phyloP scores from a whole-genome alignment of 306 rosid species.

The Amphicarpaea edgeworthii region DNA sequence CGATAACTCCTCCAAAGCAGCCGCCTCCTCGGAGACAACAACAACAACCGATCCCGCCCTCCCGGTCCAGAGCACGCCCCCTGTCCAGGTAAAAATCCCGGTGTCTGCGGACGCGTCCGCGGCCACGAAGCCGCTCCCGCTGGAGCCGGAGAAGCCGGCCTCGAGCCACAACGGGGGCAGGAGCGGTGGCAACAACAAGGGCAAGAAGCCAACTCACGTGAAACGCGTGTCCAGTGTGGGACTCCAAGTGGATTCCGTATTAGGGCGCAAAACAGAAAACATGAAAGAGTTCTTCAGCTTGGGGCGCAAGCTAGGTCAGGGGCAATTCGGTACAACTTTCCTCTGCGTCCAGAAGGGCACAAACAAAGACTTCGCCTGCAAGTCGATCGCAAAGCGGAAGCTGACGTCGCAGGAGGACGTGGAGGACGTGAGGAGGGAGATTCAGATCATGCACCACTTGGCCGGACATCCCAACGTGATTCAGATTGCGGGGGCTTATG shows the following conservation, averaged over 20 bases:
- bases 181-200: constrained; percentile 28
- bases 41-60: constrained; percentile 24
- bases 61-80: constrained; percentile 71
- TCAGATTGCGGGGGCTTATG: constrained; percentile 76
- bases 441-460: constrained; percentile 94
- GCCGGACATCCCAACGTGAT: constrained; percentile 92
- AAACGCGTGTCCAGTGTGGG: constrained; percentile 72
- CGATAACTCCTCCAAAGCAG: too few relatives aligned
- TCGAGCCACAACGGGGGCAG: too few relatives aligned
- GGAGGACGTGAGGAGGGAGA: constrained; percentile 93
- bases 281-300: constrained; percentile 71
- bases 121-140: not conserved
- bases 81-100: constrained; percentile 70
- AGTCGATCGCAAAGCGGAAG: constrained; percentile 86
- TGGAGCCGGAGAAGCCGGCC: constrained; percentile 8
- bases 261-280: constrained; percentile 77
- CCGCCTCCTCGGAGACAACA: not conserved
- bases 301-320: constrained; percentile 93
- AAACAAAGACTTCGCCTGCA: constrained; percentile 75
- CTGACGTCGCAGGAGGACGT: constrained; percentile 86
- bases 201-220: constrained; percentile 66
- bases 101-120: not conserved
- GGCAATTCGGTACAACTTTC: constrained; percentile 91
- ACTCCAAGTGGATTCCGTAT: constrained; percentile 75
- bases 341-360: constrained; percentile 71